Base-by-base conservation (phyloP, 257 asterid genomes). In the Craterostigma plantagineum region DNA sequence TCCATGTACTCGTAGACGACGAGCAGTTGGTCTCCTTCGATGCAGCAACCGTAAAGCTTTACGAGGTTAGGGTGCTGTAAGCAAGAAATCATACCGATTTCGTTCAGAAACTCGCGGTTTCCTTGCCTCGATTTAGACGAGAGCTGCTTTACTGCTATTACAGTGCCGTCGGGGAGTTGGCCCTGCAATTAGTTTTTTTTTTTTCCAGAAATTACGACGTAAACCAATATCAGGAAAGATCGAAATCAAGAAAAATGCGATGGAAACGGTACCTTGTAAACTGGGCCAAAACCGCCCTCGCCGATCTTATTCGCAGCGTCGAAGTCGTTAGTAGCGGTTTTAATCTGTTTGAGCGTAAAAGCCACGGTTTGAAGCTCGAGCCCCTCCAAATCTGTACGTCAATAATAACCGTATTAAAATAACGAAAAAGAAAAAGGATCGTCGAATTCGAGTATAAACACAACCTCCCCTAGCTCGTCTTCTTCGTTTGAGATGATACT, bases 281-380 rank as follows among this genome's bases (percentile, higher is more conserved):
- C 96, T 17, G 79, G 57, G 54, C 96, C 96, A 49, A 81, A 85
- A 35, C 96, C 96, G 43, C 94, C 96, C 60, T 85, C 96, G 14
- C 96, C 96, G 37, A 85, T 55, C 82, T 85, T 85, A 72, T 75
- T 77, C 15, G 49, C 81, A 8, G 75, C 81, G 65, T 81, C 92
- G 44, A 85, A 81, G 56, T 77, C 77, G 56, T 62, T 81, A 8
- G 96, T 85, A 12, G 94, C 96, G 35, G 79, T 66, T 67, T 85
- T 81, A 17, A 85, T 66, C 59, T 81, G 94, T 62, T 59, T 67
- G 46, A 81, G 56, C 27, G 96, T 75, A 54, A 81, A 85, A 23
- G 72, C 33, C 16, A 92, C 92, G 0, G 86, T 81, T 59, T 65
- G 83, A 46, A 58, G 48, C 39, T 65, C 79, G 15, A 60, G 54